A percentile compares a stretch with the other conserved stretches of the same genome.
Conservation (phyloP, 2,329 filamentous ascomycete genomes). For the Phyllosticta capitalensis region DNA sequence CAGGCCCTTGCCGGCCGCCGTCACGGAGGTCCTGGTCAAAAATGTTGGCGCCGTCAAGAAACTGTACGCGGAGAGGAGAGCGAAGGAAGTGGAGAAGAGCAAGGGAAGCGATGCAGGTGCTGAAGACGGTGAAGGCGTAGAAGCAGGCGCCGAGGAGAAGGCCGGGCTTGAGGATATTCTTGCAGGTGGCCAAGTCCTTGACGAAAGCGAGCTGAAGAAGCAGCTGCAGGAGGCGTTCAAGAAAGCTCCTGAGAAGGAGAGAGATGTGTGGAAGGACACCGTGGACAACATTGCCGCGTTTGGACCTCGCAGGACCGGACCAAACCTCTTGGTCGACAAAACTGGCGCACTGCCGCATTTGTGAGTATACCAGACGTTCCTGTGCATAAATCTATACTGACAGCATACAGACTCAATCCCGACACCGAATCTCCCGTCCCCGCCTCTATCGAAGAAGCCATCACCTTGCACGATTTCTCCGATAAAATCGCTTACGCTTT, state of each 20-base stretch:
- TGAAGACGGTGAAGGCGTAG: slow-evolving; percentile 35
- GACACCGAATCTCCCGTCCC: slow-evolving; percentile 22
- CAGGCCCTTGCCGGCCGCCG: slow-evolving; percentile 63
- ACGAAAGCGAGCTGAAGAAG: slow-evolving; percentile 65
- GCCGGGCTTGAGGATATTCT: slow-evolving; percentile 42
- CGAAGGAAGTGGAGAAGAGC: slow-evolving; percentile 33
- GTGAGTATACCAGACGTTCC: slow-evolving; percentile 36
- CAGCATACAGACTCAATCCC: slow-evolving; percentile 9
- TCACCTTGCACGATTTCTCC: slow-evolving; percentile 60
- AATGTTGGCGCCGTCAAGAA: slow-evolving; percentile 70
- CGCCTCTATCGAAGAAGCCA: slow-evolving; percentile 17
- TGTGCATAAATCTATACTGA: background rate
- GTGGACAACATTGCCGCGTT: slow-evolving; percentile 83
- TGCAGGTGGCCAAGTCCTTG: slow-evolving; percentile 51
- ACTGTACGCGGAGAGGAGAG: slow-evolving; percentile 62
- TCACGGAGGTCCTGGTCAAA: slow-evolving; percentile 78
- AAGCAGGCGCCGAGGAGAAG: slow-evolving; percentile 33
- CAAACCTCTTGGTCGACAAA: slow-evolving; percentile 80
- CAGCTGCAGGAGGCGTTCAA: slow-evolving; percentile 64
- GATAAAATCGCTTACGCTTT: slow-evolving; percentile 93
- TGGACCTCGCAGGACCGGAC: slow-evolving; percentile 73
- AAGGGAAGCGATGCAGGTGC: slow-evolving; percentile 23
- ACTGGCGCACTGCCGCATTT: slow-evolving; percentile 38
- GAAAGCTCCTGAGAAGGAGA: slow-evolving; percentile 40
- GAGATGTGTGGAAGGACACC: slow-evolving; percentile 66